A percentile compares a stretch with the other conserved stretches of the same genome.
Evolutionary conservation across 2,329 filamentous ascomycete genomes (phyloP).

Genomic region (Didymosphaeria variabile): DNA sequence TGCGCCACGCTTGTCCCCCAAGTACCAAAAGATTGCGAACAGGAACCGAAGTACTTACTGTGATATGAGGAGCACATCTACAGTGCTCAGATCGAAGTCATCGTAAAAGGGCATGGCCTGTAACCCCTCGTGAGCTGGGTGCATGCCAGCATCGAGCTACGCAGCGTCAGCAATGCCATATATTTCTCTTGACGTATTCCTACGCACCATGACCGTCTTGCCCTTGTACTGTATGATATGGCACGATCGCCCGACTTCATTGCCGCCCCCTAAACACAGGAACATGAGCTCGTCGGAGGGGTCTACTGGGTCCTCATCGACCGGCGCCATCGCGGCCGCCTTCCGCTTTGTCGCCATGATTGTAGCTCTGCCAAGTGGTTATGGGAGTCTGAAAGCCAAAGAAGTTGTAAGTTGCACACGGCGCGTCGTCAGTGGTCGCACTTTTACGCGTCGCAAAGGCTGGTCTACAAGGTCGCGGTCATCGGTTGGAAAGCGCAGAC

Average conservation of each 20-base stretch:
- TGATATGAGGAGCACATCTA: slow-evolving; percentile 96
- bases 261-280: slow-evolving; percentile 90
- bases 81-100: slow-evolving; percentile 96
- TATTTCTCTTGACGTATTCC: background rate
- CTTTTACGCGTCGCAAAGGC: slow-evolving; percentile 6
- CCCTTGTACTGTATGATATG: slow-evolving; percentile 99
- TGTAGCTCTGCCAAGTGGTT: background rate
- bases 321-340: slow-evolving; percentile 78
- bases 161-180: slow-evolving; percentile 31
- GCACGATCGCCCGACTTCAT: slow-evolving; percentile 95
- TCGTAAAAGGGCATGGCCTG: slow-evolving; percentile 96
- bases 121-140: slow-evolving; percentile 94
- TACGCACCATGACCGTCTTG: slow-evolving; percentile 94
- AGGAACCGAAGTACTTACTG: slow-evolving; percentile 77
- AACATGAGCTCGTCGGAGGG: slow-evolving; percentile 95
- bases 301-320: slow-evolving; percentile 85
- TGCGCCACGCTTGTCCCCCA: slow-evolving; percentile 36
- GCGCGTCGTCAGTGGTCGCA: background rate
- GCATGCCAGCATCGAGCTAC: slow-evolving; percentile 95
- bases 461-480: slow-evolving; percentile 14
- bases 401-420: background rate
- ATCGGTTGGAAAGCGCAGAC: slow-evolving; percentile 19
- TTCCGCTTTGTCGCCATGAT: slow-evolving; percentile 94
- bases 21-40: slow-evolving; percentile 26
- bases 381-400: background rate